Conservation (phyloP, 805 yeast species). For the Candida lessepsii region DNA sequence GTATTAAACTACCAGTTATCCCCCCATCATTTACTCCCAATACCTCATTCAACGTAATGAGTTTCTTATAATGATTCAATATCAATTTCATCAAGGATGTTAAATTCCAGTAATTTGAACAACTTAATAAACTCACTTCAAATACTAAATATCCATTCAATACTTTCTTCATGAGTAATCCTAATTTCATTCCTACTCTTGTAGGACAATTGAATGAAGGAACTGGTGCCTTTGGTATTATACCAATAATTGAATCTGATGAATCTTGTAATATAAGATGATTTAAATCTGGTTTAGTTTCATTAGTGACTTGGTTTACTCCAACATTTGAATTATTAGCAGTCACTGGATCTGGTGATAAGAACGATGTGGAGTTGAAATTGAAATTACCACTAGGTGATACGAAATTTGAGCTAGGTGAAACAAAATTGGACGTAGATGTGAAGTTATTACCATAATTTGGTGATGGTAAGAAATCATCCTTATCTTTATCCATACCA, state of each 20-base stretch:
- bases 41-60: constrained; percentile 45
- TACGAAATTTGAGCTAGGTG: constrained; percentile 7
- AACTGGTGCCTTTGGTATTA: constrained; percentile 57
- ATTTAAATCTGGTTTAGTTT: constrained; percentile 3
- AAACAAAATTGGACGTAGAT: background rate
- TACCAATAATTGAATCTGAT: constrained; percentile 51
- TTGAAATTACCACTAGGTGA: constrained; percentile 8
- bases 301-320: background rate
- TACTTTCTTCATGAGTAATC: constrained; percentile 54
- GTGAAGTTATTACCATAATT: background rate
- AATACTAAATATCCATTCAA: constrained; percentile 34
- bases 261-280: constrained; percentile 45
- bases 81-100: constrained; percentile 53
- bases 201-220: constrained; percentile 72
- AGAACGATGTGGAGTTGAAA: constrained; percentile 4
- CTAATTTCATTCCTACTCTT: constrained; percentile 67
- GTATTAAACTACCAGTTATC: constrained; percentile 41
- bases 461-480: constrained; percentile 3
- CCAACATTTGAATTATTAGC: background rate
- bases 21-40: constrained; percentile 27
- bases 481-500: constrained; percentile 1
- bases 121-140: constrained; percentile 69
- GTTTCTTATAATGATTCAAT: constrained; percentile 59
- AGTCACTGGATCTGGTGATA: constrained; percentile 8
- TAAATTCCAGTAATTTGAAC: constrained; percentile 65